These are phyloP conservation scores for Tieghemostelium lacteum DNA, from an alignment of 78 protist species.

Conservation along the genomic window DNA sequence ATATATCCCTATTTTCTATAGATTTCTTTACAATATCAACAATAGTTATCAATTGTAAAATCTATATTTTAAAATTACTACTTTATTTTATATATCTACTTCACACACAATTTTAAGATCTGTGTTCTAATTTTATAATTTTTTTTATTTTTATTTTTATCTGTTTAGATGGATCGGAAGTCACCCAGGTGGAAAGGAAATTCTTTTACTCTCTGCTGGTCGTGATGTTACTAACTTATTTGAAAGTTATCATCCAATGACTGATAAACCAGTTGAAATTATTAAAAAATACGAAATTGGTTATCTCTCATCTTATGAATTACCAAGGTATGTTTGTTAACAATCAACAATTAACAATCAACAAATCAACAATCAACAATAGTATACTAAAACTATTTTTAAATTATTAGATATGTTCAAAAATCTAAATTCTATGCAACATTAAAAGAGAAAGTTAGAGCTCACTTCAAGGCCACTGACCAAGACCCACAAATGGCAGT, in stretches of 20 bases:
- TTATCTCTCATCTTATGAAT: slow-evolving; percentile 27
- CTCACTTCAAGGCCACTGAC: slow-evolving; percentile 5
- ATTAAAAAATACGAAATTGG: slow-evolving; percentile 59
- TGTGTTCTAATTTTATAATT: not conserved
- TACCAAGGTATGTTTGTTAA: slow-evolving; percentile 60
- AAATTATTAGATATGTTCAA: too few relatives aligned
- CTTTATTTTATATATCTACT: not conserved
- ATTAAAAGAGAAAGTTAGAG: slow-evolving; percentile 48
- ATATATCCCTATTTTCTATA: too few relatives aligned
- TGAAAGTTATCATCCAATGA: slow-evolving; percentile 71
- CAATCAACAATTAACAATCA: too few relatives aligned
- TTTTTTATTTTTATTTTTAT: not conserved
- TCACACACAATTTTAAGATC: not conserved
- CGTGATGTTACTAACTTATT: slow-evolving; percentile 66
- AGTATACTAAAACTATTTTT: too few relatives aligned
- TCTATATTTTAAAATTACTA: not conserved
- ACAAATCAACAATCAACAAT: too few relatives aligned
- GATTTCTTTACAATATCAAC: too few relatives aligned
- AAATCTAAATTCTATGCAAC: slow-evolving; percentile 40
- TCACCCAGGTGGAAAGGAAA: slow-evolving; percentile 80
- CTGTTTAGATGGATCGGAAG: slow-evolving; percentile 40
- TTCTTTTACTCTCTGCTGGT: slow-evolving; percentile 71
- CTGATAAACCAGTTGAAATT: slow-evolving; percentile 47
- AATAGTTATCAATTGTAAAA: too few relatives aligned
- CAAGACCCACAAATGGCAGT: slow-evolving; percentile 70